A percentile compares a stretch with the other conserved stretches of the same genome.
Conservation (phyloP, 1,284 basidiomycete species). For the Mycosarcoma mackinlayi region DNA sequence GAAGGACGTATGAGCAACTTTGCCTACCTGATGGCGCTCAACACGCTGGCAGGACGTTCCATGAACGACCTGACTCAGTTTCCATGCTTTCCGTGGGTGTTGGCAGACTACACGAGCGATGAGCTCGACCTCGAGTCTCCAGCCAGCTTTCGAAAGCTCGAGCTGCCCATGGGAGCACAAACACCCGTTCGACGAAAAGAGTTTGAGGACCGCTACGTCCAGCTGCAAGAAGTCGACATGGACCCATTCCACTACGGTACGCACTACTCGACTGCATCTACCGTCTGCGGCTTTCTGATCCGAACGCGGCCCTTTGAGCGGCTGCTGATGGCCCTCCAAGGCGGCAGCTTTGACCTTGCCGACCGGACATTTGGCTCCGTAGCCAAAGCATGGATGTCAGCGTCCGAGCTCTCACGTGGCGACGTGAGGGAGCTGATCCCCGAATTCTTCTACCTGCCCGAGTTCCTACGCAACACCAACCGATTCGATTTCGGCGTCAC, state of each 20-base stretch:
- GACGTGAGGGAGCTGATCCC: constrained; percentile 95
- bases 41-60: constrained; percentile 66
- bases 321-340: constrained; percentile 59
- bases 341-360: constrained; percentile 90
- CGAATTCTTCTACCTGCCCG: constrained; percentile 79
- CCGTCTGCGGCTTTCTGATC: constrained; percentile 93
- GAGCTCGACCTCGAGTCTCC: constrained; percentile 78
- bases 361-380: constrained; percentile 85
- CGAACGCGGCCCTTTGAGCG: constrained; percentile 77
- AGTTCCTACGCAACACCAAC: constrained; percentile 71
- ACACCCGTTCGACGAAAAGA: constrained; percentile 74
- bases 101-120: constrained; percentile 84
- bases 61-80: constrained; percentile 86
- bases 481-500: constrained; percentile 81
- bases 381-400: constrained; percentile 82
- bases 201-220: constrained; percentile 76
- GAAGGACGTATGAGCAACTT: constrained; percentile 65
- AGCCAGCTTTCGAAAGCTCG: constrained; percentile 80
- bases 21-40: constrained; percentile 67
- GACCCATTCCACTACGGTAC: constrained; percentile 76
- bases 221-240: constrained; percentile 77
- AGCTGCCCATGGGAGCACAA: constrained; percentile 90
- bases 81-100: constrained; percentile 90
- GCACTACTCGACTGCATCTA: constrained; percentile 96
- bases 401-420: constrained; percentile 84